phyloP scores from a whole-genome alignment of 805 yeast genomes.

The Starmerella sp. region DNA sequence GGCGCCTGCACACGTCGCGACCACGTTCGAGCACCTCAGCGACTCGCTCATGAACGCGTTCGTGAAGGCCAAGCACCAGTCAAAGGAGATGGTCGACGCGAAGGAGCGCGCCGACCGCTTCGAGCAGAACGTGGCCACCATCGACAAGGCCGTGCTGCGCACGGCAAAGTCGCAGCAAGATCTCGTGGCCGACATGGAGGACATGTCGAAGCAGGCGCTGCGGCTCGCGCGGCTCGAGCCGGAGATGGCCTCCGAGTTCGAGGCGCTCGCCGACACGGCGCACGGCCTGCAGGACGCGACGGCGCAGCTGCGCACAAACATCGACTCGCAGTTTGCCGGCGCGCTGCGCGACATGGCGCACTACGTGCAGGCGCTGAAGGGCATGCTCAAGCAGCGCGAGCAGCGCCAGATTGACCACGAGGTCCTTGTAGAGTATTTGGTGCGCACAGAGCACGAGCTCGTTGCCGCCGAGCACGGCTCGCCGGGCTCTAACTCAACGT shows the following conservation, averaged over 20 bases:
- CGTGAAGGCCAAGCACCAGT: slow-evolving; percentile 53
- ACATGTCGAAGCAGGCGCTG: slow-evolving; percentile 56
- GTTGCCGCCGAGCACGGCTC: slow-evolving; percentile 39
- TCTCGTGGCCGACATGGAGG: slow-evolving; percentile 59
- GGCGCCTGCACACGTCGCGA: slow-evolving; percentile 1
- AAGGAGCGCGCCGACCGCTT: slow-evolving; percentile 71
- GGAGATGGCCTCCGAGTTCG: slow-evolving; percentile 30
- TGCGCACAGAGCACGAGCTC: slow-evolving; percentile 59
- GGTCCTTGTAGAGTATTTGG: slow-evolving; percentile 66
- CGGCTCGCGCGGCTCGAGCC: slow-evolving; percentile 54
- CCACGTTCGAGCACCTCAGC: slow-evolving; percentile 54
- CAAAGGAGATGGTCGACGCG: slow-evolving; percentile 69
- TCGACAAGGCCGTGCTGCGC: slow-evolving; percentile 67
- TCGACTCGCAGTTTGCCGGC: slow-evolving; percentile 73
- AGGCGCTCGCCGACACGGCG: slow-evolving; percentile 39
- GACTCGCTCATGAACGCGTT: slow-evolving; percentile 93
- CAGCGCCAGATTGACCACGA: slow-evolving; percentile 87
- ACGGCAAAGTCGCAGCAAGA: slow-evolving; percentile 63
- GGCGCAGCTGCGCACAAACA: slow-evolving; percentile 36
- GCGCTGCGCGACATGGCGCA: slow-evolving; percentile 80
- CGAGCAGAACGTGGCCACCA: slow-evolving; percentile 67
- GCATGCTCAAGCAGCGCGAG: slow-evolving; percentile 70
- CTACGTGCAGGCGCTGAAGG: slow-evolving; percentile 54
- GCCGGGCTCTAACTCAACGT: slow-evolving; percentile 30
- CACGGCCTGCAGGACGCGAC: slow-evolving; percentile 36